phyloP scores from a whole-genome alignment of 352 stramenopile genomes.

The Phytophthora kernoviae region DNA sequence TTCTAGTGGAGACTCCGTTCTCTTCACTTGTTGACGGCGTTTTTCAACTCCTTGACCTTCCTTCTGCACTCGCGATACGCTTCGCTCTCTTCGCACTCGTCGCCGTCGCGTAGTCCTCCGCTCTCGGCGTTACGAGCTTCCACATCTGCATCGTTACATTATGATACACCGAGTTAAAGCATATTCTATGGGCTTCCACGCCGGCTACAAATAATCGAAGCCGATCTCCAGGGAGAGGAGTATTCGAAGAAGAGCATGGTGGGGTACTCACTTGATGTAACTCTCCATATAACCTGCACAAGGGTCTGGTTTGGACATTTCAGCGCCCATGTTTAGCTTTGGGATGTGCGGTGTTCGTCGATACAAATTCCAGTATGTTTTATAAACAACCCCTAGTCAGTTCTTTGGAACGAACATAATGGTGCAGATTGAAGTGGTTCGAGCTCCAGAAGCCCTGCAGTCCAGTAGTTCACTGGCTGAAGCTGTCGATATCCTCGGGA shows the following conservation, averaged over 20 bases:
- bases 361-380: background rate
- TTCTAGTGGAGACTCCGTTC: background rate
- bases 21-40: constrained; percentile 25
- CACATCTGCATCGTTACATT: constrained; percentile 49
- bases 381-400: background rate
- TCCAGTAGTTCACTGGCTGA: constrained; percentile 20
- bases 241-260: background rate
- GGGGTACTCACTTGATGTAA: constrained; percentile 73
- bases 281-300: constrained; percentile 63
- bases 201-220: background rate
- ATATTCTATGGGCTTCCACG: background rate
- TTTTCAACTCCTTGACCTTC: constrained; percentile 46
- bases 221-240: background rate
- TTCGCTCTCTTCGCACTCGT: constrained; percentile 73
- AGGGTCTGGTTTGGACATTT: constrained; percentile 65
- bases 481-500: constrained; percentile 51
- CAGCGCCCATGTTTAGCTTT: constrained; percentile 52
- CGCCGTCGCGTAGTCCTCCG: constrained; percentile 68
- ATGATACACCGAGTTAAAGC: constrained; percentile 11
- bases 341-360: background rate
- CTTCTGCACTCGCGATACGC: constrained; percentile 67
- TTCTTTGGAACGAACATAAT: constrained; percentile 12
- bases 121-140: constrained; percentile 60
- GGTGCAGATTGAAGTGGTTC: constrained; percentile 29
- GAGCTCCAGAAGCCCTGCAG: constrained; percentile 27